Evolutionary conservation across 441 rosid genomes (phyloP), one percentile per base, ranked within the genome.

Genomic region (Gossypium lobatum): DNA sequence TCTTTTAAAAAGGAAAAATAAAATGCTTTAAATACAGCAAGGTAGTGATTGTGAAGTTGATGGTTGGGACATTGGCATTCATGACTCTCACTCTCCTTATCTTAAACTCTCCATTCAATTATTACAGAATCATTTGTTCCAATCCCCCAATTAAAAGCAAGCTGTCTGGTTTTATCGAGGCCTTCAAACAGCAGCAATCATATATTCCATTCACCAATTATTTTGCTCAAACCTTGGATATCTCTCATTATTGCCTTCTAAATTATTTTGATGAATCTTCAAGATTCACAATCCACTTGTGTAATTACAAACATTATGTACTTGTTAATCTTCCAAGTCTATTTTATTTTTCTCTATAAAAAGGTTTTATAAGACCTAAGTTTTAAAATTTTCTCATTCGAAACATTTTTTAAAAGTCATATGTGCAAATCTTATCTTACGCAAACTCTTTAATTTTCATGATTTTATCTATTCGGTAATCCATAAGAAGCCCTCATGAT

Each of bases 21-120:
- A 2, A 42, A 7, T 10, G 70, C 18, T 9, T 11, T 3, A 48
- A 66, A 66, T 21, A 25, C 59, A 50, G 50, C 1, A 25, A 48
- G 34, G 14, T 48, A 69, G 26, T 69, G 73, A 69, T 52, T 69
- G n/a, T 70, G 39, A 52, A 39, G 73, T 53, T 70, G 72, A 68
- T 68, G 8, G 26, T n/a, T n/a, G 45, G 37, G 45, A 5, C 20
- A 25, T 68, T 26, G 72, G 45, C 45, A 68, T 68, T 50, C 23
- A 26, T 50, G 9, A 31, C 28, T 53, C 50, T 70, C 73, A 70
- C 17, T 54, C 10, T 69, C 72, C 10, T 52, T 69, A 70, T 70
- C 73, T 53, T 10, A 16, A 28, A 5, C 18, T 17, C 9, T 8
- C 18, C 11, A 18, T 65, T 26, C 58, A 13, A 20, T 67, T 3